Evolutionary conservation across 83 land plant species (phyloP).

Genomic region (Picea abies): DNA sequence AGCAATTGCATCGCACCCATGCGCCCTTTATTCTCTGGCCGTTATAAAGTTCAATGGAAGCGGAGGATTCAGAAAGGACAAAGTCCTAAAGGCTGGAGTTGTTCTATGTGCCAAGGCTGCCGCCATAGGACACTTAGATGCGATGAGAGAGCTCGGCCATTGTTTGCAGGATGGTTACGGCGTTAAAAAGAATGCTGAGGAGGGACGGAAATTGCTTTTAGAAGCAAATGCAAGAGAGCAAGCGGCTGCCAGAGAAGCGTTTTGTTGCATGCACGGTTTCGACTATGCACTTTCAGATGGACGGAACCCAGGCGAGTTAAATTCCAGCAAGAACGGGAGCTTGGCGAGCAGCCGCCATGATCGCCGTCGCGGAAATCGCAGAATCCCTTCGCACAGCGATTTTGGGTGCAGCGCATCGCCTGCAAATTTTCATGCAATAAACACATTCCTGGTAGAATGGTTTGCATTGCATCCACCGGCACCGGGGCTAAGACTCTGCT

Average conservation of each 20-base stretch:
- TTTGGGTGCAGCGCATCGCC: background rate
- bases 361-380: background rate
- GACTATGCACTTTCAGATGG: background rate
- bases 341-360: background rate
- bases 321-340: background rate
- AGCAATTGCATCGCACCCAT: slow-evolving; percentile 6
- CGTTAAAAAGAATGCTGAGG: background rate
- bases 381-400: background rate
- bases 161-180: slow-evolving; percentile 18
- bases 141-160: slow-evolving; percentile 23
- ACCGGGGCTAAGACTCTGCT: slow-evolving; percentile 5
- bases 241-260: background rate
- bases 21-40: slow-evolving; percentile 14
- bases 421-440: slow-evolving; percentile 1
- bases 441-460: slow-evolving; percentile 18
- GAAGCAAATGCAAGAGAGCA: slow-evolving; percentile 14
- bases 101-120: slow-evolving; percentile 15
- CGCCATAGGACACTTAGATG: slow-evolving; percentile 13
- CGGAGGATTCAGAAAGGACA: slow-evolving; percentile 16
- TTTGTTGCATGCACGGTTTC: background rate
- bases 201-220: slow-evolving; percentile 1
- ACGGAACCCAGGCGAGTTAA: background rate
- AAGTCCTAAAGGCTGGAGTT: slow-evolving; percentile 9
- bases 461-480: slow-evolving; percentile 12
- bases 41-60: slow-evolving; percentile 18